Percentiles rank a stretch among this genome's conserved stretches.
These are phyloP conservation scores for Isoetes engelmannii DNA, from an alignment of 83 land plant species.

Conservation along the genomic window DNA sequence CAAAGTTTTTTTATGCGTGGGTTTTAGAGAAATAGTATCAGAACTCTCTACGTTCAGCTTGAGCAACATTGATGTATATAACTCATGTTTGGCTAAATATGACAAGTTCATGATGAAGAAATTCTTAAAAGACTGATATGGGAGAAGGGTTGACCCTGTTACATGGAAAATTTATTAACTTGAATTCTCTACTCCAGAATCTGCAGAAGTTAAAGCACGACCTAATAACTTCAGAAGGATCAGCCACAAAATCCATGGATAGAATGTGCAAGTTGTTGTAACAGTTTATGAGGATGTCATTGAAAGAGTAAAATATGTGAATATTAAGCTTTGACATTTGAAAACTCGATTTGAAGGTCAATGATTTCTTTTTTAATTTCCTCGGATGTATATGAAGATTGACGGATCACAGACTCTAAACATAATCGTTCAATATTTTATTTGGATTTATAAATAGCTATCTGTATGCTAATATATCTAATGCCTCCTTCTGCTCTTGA, in stretches of 20 bases:
- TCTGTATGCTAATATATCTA: too few species aligned
- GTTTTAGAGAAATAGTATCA: too few species aligned
- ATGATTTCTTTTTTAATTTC: neutral
- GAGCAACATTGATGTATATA: too few species aligned
- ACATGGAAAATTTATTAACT: neutral
- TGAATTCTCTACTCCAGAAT: neutral
- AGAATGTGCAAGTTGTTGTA: slow-evolving; percentile 77
- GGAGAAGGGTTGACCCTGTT: slow-evolving; percentile 6
- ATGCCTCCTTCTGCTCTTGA: too few species aligned
- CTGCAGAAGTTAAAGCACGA: neutral
- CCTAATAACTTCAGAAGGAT: too few species aligned
- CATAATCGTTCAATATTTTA: too few species aligned
- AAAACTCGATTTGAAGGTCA: neutral
- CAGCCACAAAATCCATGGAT: slow-evolving; percentile 61
- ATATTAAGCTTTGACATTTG: neutral
- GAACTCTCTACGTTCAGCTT: too few species aligned
- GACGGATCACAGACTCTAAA: slow-evolving; percentile 1
- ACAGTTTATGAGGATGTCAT: slow-evolving; percentile 51
- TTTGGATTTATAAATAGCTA: too few species aligned
- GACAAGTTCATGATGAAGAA: neutral
- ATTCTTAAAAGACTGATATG: neutral
- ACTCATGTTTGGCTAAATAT: too few species aligned
- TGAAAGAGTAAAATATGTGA: slow-evolving; percentile 49
- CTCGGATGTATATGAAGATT: neutral
- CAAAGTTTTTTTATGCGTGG: too few species aligned